Percentiles rank a stretch among this genome's conserved stretches.
phyloP scores from a whole-genome alignment of 805 yeast genomes.

The Monosporozyma aquatica region DNA sequence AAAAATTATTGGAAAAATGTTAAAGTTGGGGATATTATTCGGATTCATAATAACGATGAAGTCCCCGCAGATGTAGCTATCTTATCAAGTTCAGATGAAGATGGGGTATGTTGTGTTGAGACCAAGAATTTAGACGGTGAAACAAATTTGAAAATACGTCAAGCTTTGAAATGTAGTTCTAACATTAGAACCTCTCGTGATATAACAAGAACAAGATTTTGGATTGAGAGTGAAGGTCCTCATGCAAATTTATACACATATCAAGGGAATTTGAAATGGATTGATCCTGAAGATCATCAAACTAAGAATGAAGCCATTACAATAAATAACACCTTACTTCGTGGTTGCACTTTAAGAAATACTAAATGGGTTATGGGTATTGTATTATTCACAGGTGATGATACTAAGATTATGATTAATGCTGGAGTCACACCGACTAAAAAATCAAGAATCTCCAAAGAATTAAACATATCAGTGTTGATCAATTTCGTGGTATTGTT shows the following conservation, averaged over 20 bases:
- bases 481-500: conserved; percentile 59
- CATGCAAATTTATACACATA: conserved; percentile 68
- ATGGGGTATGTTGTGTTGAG: conserved; percentile 67
- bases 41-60: conserved; percentile 68
- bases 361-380: conserved; percentile 79
- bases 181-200: conserved; percentile 42
- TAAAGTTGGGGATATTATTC: conserved; percentile 61
- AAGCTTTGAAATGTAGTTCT: conserved; percentile 55
- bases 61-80: conserved; percentile 68
- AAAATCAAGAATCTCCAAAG: conserved; percentile 63
- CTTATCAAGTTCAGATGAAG: conserved; percentile 56
- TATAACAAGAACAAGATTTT: conserved; percentile 43
- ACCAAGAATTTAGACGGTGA: conserved; percentile 80
- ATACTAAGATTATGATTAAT: conserved; percentile 74
- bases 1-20: conserved; percentile 56
- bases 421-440: conserved; percentile 79
- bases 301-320: conserved; percentile 52
- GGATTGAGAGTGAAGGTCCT: conserved; percentile 80
- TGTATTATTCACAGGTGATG: conserved; percentile 69
- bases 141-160: conserved; percentile 67
- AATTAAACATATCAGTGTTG: conserved; percentile 59
- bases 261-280: conserved; percentile 59
- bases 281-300: conserved; percentile 24
- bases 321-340: conserved; percentile 56
- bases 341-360: conserved; percentile 74